Evolutionary conservation across 139 green algal genomes (phyloP).

Genomic region (Chlorella sp.): DNA sequence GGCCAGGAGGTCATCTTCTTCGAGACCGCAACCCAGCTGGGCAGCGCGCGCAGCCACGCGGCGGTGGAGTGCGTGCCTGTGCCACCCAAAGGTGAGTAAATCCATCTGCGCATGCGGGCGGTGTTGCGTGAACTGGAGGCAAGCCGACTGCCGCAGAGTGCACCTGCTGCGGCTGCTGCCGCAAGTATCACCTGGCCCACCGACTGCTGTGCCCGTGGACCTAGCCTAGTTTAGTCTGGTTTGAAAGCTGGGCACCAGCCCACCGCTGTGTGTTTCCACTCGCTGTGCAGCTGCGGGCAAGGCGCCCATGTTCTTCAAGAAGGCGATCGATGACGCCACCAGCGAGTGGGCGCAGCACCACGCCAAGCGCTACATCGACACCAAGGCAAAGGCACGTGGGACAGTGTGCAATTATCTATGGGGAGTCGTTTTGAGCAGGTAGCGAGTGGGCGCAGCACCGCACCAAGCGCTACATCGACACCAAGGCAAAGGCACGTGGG

Average conservation of each 20-base stretch:
- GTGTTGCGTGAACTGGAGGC: no score
- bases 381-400: constrained; percentile 67
- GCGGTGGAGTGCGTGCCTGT: constrained; percentile 90
- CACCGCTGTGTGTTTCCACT: no score
- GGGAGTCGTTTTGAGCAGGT: no score
- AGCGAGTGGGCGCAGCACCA: constrained; percentile 94
- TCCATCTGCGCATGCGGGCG: background rate
- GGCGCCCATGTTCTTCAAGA: constrained; percentile 49
- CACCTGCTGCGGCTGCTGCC: background rate
- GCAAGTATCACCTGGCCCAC: background rate
- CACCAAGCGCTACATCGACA: constrained; percentile 92
- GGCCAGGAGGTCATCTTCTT: constrained; percentile 84
- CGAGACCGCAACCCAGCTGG: constrained; percentile 84
- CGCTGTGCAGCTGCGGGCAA: constrained; percentile 9
- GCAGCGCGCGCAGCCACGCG: constrained; percentile 67
- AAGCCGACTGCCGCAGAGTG: background rate
- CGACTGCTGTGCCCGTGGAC: no score
- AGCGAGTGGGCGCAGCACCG: constrained; percentile 94
- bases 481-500: constrained; percentile 67
- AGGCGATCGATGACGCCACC: constrained; percentile 84
- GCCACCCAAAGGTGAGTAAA: constrained; percentile 48
- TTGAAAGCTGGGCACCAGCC: background rate
- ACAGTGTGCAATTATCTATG: background rate
- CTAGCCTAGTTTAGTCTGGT: no score
- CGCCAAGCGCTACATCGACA: constrained; percentile 92